Conservation (phyloP, 768 basidiomycete genomes). For the Psilocybe cyanescens region DNA sequence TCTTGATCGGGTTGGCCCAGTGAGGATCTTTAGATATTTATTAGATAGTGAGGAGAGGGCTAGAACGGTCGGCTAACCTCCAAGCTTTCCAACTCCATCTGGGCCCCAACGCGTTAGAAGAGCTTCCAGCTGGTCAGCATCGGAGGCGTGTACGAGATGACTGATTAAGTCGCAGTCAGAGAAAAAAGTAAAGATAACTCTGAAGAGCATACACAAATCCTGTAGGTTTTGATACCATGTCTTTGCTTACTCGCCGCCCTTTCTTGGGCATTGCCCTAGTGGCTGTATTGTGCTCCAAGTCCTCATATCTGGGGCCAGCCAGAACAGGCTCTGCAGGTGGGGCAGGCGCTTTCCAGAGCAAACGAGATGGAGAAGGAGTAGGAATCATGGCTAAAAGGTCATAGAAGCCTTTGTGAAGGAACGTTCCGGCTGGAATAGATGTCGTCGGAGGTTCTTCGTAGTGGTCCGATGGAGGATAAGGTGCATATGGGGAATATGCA, state of each 20-base stretch:
- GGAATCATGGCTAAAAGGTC: constrained; percentile 82
- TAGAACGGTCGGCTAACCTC: constrained; percentile 55
- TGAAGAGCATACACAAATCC: constrained; percentile 75
- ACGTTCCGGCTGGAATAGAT: constrained; percentile 66
- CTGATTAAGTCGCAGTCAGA: constrained; percentile 44
- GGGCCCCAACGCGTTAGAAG: constrained; percentile 88
- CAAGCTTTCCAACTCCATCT: constrained; percentile 87
- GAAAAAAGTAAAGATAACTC: constrained; percentile 23
- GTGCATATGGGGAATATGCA: constrained; percentile 43
- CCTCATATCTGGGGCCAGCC: constrained; percentile 74
- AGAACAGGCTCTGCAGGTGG: constrained; percentile 47
- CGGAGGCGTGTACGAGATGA: constrained; percentile 89
- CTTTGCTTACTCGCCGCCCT: constrained; percentile 76
- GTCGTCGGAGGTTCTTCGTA: constrained; percentile 46
- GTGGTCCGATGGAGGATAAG: constrained; percentile 34
- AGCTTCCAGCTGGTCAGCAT: constrained; percentile 87
- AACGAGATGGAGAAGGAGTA: constrained; percentile 68
- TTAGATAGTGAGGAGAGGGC: constrained; percentile 23
- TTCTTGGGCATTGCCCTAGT: constrained; percentile 48
- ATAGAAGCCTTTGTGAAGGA: constrained; percentile 91
- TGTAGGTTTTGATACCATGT: constrained; percentile 85
- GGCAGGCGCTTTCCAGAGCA: constrained; percentile 56
- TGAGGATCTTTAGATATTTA: constrained; percentile 65
- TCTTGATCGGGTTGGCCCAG: constrained; percentile 90
- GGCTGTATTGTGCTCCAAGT: constrained; percentile 40